These are phyloP conservation scores for Aspergillus wentii DNA, from an alignment of 495 filamentous ascomycete species.

Conservation along the genomic window DNA sequence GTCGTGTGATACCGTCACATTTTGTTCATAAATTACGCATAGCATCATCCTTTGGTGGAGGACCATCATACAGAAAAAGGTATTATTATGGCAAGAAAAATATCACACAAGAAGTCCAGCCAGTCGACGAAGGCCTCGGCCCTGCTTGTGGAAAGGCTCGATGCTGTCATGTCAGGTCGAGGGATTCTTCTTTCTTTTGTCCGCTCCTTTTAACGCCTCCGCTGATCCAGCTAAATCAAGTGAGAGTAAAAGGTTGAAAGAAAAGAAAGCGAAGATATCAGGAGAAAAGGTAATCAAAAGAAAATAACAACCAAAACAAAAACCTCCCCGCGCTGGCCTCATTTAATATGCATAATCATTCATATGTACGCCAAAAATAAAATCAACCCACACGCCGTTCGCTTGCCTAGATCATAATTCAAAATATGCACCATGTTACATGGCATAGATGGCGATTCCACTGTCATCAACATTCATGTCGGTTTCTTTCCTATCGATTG, in stretches of 20 bases:
- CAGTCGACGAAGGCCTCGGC: too few relatives aligned
- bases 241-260: not conserved
- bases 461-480: constrained; percentile 18
- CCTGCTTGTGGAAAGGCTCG: too few relatives aligned
- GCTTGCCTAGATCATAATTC: constrained; percentile 4
- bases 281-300: constrained; percentile 7
- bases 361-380: constrained; percentile 17
- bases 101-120: too few relatives aligned
- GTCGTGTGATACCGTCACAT: too few relatives aligned
- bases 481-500: constrained; percentile 20
- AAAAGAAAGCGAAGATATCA: constrained; percentile 1
- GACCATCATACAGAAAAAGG: too few relatives aligned
- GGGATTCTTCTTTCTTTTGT: too few relatives aligned
- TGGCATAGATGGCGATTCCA: constrained; percentile 20
- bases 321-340: constrained; percentile 7
- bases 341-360: not conserved
- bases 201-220: too few relatives aligned
- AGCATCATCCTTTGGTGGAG: too few relatives aligned
- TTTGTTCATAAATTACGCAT: too few relatives aligned
- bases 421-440: constrained; percentile 12
- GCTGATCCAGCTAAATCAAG: too few relatives aligned
- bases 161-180: too few relatives aligned
- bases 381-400: not conserved
- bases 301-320: constrained; percentile 2
- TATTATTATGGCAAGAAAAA: too few relatives aligned